Percentiles rank a stretch among this genome's conserved stretches.
Conservation (phyloP, 345 rosid species). For the Lepidium africanum region DNA sequence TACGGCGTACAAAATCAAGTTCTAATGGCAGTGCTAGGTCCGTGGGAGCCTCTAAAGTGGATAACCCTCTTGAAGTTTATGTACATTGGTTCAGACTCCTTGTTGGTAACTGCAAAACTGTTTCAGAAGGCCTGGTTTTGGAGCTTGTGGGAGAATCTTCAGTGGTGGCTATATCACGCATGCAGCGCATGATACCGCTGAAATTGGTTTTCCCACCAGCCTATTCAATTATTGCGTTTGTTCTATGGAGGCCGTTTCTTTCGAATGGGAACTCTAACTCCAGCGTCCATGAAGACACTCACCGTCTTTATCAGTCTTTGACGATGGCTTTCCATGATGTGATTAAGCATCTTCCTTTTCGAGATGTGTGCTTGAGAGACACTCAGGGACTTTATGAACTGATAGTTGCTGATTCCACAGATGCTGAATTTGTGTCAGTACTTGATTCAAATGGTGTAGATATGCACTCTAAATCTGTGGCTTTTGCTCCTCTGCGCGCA, state of each 20-base stretch:
- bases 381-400: constrained; percentile 74
- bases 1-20: constrained; percentile 59
- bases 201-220: constrained; percentile 91
- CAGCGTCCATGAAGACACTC: constrained; percentile 65
- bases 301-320: constrained; percentile 70
- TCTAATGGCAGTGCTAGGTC: constrained; percentile 81
- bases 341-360: constrained; percentile 74
- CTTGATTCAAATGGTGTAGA: constrained; percentile 67
- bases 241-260: constrained; percentile 73
- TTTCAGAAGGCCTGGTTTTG: constrained; percentile 79
- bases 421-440: constrained; percentile 78
- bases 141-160: constrained; percentile 91
- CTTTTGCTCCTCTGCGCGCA: constrained; percentile 86
- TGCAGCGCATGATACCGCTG: constrained; percentile 87
- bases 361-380: constrained; percentile 90
- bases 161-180: constrained; percentile 79
- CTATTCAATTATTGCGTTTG: constrained; percentile 70
- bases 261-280: constrained; percentile 34
- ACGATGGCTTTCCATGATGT: constrained; percentile 71
- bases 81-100: constrained; percentile 95
- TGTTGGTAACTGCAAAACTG: constrained; percentile 79
- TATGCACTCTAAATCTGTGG: constrained; percentile 56
- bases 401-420: constrained; percentile 71
- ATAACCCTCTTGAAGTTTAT: constrained; percentile 55
- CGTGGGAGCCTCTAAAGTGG: constrained; percentile 52